Evolutionary conservation across 257 asterid genomes (phyloP), one percentile per base, ranked within the genome.

Genomic region (Coffea eugenioides): DNA sequence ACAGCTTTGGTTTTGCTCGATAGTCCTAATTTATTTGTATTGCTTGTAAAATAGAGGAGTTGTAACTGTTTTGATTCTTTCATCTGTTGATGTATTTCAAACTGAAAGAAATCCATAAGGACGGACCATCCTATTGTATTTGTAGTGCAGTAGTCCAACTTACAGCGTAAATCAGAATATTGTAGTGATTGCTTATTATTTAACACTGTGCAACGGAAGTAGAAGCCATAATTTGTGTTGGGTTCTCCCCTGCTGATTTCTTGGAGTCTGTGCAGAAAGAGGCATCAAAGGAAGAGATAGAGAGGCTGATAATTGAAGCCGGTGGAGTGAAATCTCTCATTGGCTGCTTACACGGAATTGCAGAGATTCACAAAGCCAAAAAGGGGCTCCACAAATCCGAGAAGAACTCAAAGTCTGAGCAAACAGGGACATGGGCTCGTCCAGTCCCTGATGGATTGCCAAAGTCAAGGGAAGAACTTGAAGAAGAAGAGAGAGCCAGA

Each of bases 391-490:
- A n/a, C n/a, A 83, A 75, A 27, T 16, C 90, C 3, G 51, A 12
- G 15, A 87, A 85, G 73, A 25, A 54, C 0, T 46, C 27, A 8
- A 84, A 61, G 18, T 6, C 59, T 4, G 83, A 82, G 77, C 62
- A 80, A 5, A 62, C 48, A 43, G 69, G 6, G 71, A 27, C 25
- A 9, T 83, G 59, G 16, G 80, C 56, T 2, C 88, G 95, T 46
- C 98, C 93, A 0, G 74, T 94, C 54, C 99, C 99, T 0, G 97
- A 96, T 84, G 97, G 99, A 75, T 79, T 96, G 86, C 98, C 99
- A 0, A 92, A 90, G 84, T 84, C 97, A 2, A 51, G 48, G 34
- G 90, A 91, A 76, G 97, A 96, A 88, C 88, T 96, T 5, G 97
- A 92, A 73, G 98, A 96, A 85, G 98, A 94, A 82, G 98, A 94